Percentiles rank a stretch among this genome's conserved stretches.
These are phyloP conservation scores for Penicillium diatomitis DNA, from an alignment of 495 filamentous ascomycete species.

Conservation along the genomic window DNA sequence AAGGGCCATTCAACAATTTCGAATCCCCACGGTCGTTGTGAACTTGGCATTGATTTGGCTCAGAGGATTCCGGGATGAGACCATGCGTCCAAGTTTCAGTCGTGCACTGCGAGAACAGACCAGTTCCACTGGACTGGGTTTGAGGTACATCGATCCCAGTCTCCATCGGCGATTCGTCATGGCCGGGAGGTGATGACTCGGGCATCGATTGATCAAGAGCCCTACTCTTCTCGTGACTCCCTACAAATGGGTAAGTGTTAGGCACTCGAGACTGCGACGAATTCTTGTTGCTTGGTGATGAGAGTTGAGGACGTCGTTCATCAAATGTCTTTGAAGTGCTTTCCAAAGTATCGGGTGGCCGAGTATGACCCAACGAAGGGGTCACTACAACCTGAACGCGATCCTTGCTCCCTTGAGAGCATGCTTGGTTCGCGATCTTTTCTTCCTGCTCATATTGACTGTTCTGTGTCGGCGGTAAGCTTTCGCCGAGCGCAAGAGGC, in stretches of 20 bases:
- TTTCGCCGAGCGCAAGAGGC: conserved; percentile 36
- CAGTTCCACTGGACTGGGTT: conserved; percentile 11
- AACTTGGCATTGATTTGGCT: conserved; percentile 9
- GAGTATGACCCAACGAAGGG: conserved; percentile 12
- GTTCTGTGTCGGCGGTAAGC: conserved; percentile 14
- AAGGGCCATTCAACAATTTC: conserved; percentile 6
- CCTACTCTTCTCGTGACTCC: conserved; percentile 12
- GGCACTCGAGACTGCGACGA: conserved; percentile 32
- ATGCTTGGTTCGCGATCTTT: conserved; percentile 17
- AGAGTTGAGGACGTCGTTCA: conserved; percentile 5
- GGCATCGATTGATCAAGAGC: conserved; percentile 12
- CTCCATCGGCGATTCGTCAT: conserved; percentile 6
- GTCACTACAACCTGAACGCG: conserved; percentile 32
- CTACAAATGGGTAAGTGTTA: conserved; percentile 21
- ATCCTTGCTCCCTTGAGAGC: conserved; percentile 10
- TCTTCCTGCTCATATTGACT: conserved; percentile 20
- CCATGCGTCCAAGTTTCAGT: conserved; percentile 8
- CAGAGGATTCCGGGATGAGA: conserved; percentile 22
- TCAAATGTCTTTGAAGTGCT: background rate
- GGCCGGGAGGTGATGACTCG: conserved; percentile 2
- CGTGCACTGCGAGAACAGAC: conserved; percentile 8
- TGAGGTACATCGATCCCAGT: conserved; percentile 15
- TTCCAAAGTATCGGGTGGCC: background rate
- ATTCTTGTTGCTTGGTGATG: conserved; percentile 23
- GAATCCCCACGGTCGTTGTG: conserved; percentile 3